A percentile compares a stretch with the other conserved stretches of the same genome.
These are phyloP conservation scores for Pterocarpus macrocarpus DNA, from an alignment of 306 rosid species.

Conservation along the genomic window DNA sequence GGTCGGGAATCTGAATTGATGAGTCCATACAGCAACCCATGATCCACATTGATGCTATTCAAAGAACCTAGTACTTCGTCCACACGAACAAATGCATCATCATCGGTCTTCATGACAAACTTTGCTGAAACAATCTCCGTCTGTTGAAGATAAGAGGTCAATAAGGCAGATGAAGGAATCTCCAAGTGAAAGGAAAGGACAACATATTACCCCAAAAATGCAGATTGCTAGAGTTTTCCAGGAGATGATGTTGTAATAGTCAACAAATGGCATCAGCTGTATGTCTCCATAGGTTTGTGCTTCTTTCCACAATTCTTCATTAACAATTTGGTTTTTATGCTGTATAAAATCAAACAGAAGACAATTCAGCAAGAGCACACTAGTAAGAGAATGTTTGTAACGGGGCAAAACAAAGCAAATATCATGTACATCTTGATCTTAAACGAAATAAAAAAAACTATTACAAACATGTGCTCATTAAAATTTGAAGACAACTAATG, in stretches of 20 bases:
- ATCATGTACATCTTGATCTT: slow-evolving; percentile 23
- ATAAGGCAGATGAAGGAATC: slow-evolving; percentile 45
- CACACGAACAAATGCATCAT: slow-evolving; percentile 94
- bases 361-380: slow-evolving; percentile 44
- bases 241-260: slow-evolving; percentile 93
- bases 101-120: slow-evolving; percentile 98
- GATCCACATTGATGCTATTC: slow-evolving; percentile 58
- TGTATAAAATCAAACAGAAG: slow-evolving; percentile 59
- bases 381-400: slow-evolving; percentile 2
- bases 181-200: slow-evolving; percentile 43
- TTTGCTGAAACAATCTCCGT: slow-evolving; percentile 94
- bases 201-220: slow-evolving; percentile 84
- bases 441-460: slow-evolving; percentile 1
- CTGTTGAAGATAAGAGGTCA: slow-evolving; percentile 63
- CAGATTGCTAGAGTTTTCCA: slow-evolving; percentile 98
- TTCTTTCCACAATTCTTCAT: slow-evolving; percentile 95
- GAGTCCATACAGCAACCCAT: slow-evolving; percentile 91
- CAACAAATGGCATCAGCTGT: slow-evolving; percentile 98
- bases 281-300: slow-evolving; percentile 91
- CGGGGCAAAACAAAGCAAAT: neutral
- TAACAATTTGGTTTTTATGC: slow-evolving; percentile 95
- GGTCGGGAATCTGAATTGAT: slow-evolving; percentile 89
- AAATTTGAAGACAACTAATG: slow-evolving; percentile 31
- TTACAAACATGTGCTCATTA: neutral
- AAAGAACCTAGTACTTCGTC: slow-evolving; percentile 85